phyloP scores from a whole-genome alignment of 306 rosid genomes.

The Gleditsia sinensis region DNA sequence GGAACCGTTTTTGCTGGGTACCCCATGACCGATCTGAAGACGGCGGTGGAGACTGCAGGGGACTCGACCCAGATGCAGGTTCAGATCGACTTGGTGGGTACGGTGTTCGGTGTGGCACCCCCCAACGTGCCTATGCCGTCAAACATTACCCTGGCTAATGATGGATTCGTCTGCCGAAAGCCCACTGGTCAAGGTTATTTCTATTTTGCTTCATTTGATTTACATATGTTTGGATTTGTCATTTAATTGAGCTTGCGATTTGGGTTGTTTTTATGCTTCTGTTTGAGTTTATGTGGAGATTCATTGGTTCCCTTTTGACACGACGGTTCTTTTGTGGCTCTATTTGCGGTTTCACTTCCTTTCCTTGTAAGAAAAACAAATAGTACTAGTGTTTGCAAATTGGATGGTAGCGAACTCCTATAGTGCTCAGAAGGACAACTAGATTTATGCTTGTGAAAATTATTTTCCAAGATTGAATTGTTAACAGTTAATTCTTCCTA shows the following conservation, averaged over 20 bases:
- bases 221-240: background rate
- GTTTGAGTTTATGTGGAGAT: background rate
- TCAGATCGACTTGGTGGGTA: slow-evolving; percentile 66
- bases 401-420: background rate
- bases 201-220: background rate
- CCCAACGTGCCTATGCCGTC: slow-evolving; percentile 73
- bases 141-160: slow-evolving; percentile 57
- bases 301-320: background rate
- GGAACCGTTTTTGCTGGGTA: slow-evolving; percentile 77
- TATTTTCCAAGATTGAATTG: background rate
- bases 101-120: slow-evolving; percentile 67
- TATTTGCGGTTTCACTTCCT: background rate
- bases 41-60: slow-evolving; percentile 84
- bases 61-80: slow-evolving; percentile 81
- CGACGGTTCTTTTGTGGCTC: background rate
- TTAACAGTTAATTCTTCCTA: background rate
- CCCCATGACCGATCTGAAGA: slow-evolving; percentile 67
- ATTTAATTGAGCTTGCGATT: background rate
- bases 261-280: background rate
- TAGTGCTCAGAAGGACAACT: background rate
- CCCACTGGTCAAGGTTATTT: slow-evolving; percentile 49
- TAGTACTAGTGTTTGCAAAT: background rate
- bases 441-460: background rate
- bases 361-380: background rate
- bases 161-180: slow-evolving; percentile 64